phyloP scores from a whole-genome alignment of 2,329 filamentous ascomycete genomes.

The Scleromitrula shiraiana region DNA sequence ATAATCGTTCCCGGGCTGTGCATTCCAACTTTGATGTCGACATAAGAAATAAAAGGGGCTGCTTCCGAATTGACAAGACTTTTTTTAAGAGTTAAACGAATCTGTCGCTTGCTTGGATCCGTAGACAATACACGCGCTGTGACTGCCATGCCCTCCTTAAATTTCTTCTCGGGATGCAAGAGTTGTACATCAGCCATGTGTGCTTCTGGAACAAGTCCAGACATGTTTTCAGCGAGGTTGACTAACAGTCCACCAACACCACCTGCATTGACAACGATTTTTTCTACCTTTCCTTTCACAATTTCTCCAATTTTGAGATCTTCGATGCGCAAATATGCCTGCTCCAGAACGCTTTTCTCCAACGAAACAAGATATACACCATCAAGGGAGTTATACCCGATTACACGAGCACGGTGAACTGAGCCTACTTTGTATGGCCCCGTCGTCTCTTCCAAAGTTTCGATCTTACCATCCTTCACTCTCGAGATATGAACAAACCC shows the following conservation, averaged over 20 bases:
- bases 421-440: conserved; percentile 74
- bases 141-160: conserved; percentile 75
- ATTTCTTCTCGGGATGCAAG: conserved; percentile 93
- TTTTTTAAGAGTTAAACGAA: conserved; percentile 90
- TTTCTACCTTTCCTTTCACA: conserved; percentile 77
- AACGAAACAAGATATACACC: conserved; percentile 80
- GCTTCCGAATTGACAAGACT: conserved; percentile 84
- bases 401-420: conserved; percentile 69
- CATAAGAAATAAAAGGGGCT: conserved; percentile 68
- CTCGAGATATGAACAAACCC: conserved; percentile 94
- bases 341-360: conserved; percentile 72
- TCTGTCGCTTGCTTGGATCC: conserved; percentile 64
- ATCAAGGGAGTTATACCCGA: conserved; percentile 83
- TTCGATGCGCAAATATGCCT: conserved; percentile 84
- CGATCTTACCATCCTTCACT: conserved; percentile 83
- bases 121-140: conserved; percentile 80
- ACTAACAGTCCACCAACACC: conserved; percentile 77
- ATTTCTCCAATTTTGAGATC: conserved; percentile 77
- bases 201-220: conserved; percentile 77
- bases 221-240: conserved; percentile 77
- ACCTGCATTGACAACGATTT: conserved; percentile 68
- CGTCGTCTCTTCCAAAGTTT: conserved; percentile 66
- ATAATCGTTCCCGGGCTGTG: conserved; percentile 82
- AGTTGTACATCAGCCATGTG: conserved; percentile 84
- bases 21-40: conserved; percentile 63